Percentiles rank a stretch among this genome's conserved stretches.
These are phyloP conservation scores for Alternaria sp. DNA, from an alignment of 2,329 filamentous ascomycete genomes.

Conservation along the genomic window DNA sequence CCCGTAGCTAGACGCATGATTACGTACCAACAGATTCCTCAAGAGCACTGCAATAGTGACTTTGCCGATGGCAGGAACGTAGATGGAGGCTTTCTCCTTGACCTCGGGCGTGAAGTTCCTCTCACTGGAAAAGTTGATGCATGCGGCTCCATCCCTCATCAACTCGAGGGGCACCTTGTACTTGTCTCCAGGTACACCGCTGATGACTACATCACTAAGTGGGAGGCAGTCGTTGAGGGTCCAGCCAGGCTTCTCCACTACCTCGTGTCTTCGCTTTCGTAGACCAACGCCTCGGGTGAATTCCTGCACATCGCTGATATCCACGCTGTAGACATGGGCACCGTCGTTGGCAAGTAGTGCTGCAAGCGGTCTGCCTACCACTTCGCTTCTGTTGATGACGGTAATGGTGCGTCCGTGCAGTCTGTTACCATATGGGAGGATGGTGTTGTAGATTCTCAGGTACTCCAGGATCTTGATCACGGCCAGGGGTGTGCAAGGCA, in stretches of 20 bases:
- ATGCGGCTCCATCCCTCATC: slow-evolving; percentile 89
- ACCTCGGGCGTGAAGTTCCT: slow-evolving; percentile 91
- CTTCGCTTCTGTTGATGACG: slow-evolving; percentile 94
- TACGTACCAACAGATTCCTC: slow-evolving; percentile 82
- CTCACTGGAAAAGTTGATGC: slow-evolving; percentile 96
- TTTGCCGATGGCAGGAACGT: slow-evolving; percentile 96
- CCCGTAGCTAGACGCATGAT: neutral
- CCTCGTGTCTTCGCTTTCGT: slow-evolving; percentile 83
- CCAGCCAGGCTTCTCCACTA: slow-evolving; percentile 82
- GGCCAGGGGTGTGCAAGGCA: slow-evolving; percentile 94
- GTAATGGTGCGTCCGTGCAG: slow-evolving; percentile 94
- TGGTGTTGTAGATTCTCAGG: slow-evolving; percentile 94
- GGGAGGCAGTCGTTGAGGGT: slow-evolving; percentile 80
- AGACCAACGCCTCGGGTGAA: slow-evolving; percentile 91
- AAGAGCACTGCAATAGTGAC: slow-evolving; percentile 93
- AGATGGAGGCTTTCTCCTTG: slow-evolving; percentile 95
- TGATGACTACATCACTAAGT: slow-evolving; percentile 91
- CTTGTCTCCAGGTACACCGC: slow-evolving; percentile 83
- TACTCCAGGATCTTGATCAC: slow-evolving; percentile 97
- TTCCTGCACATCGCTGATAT: slow-evolving; percentile 87
- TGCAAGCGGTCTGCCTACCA: slow-evolving; percentile 90
- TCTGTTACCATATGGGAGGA: slow-evolving; percentile 89
- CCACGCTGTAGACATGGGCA: slow-evolving; percentile 92
- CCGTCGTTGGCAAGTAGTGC: slow-evolving; percentile 95
- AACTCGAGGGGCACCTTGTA: slow-evolving; percentile 89